These are phyloP conservation scores for Scolecobasidium constrictum DNA, from an alignment of 2,329 filamentous ascomycete species.

Conservation along the genomic window DNA sequence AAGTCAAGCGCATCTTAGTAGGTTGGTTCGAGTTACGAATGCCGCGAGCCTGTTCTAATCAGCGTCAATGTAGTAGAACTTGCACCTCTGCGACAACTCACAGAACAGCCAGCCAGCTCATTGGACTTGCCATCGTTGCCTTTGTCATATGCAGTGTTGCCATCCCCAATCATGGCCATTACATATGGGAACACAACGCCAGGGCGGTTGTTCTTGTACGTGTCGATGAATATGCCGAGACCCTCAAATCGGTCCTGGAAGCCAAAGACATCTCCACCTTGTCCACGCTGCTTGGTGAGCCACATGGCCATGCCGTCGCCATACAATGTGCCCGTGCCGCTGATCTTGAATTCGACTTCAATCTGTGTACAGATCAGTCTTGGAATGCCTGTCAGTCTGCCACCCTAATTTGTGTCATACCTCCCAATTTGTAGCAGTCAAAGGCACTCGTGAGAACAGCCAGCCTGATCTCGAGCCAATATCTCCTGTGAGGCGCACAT, in stretches of 20 bases:
- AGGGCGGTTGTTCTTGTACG: slow-evolving; percentile 98
- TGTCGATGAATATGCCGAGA: slow-evolving; percentile 91
- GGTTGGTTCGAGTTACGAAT: slow-evolving; percentile 63
- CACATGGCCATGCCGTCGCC: slow-evolving; percentile 97
- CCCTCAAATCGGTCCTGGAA: slow-evolving; percentile 83
- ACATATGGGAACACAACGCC: slow-evolving; percentile 94
- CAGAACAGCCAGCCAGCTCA: slow-evolving; percentile 87
- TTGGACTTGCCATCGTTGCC: slow-evolving; percentile 86
- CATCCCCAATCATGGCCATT: slow-evolving; percentile 97
- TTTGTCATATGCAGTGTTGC: slow-evolving; percentile 81
- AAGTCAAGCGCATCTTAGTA: slow-evolving; percentile 80
- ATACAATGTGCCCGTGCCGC: slow-evolving; percentile 78
- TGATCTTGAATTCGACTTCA: slow-evolving; percentile 89
- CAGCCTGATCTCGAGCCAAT: slow-evolving; percentile 83
- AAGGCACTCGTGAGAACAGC: slow-evolving; percentile 85
- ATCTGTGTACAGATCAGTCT: slow-evolving; percentile 52
- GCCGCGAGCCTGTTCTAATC: slow-evolving; percentile 54
- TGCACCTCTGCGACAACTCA: slow-evolving; percentile 24
- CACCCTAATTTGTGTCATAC: slow-evolving; percentile 24
- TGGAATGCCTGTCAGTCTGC: background rate
- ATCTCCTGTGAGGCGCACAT: slow-evolving; percentile 86
- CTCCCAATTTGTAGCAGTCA: slow-evolving; percentile 98
- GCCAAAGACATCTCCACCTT: slow-evolving; percentile 77
- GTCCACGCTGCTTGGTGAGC: slow-evolving; percentile 86
- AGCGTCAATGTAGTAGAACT: slow-evolving; percentile 3